phyloP scores from a whole-genome alignment of 1,139 yeast species.

The Yamadazyma spencermartinsiae region DNA sequence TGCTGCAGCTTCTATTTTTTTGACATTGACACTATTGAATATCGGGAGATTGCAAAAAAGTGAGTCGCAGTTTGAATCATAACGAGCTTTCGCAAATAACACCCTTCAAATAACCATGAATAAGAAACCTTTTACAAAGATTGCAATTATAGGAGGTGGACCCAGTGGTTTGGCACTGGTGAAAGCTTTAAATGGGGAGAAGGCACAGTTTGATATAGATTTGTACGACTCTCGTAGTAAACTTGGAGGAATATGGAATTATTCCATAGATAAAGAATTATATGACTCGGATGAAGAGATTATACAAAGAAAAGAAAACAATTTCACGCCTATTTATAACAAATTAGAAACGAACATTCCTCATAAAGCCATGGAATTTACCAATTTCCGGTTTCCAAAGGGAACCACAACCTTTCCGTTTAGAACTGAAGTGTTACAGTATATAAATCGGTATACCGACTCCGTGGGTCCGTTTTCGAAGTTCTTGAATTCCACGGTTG shows the following conservation, averaged over 20 bases:
- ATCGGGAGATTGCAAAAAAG: too few species aligned
- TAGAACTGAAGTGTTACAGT: constrained; percentile 38
- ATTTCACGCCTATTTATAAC: constrained; percentile 47
- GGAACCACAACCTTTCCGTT: constrained; percentile 33
- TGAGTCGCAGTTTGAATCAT: too few species aligned
- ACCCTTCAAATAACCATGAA: too few species aligned
- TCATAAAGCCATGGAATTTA: constrained; percentile 44
- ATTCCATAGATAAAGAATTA: constrained; percentile 26
- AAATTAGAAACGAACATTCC: constrained; percentile 49
- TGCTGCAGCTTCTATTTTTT: too few species aligned
- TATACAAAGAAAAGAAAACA: constrained; percentile 24
- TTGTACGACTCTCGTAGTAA: constrained; percentile 42
- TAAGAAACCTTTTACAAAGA: too few species aligned
- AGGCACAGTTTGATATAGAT: constrained; percentile 34
- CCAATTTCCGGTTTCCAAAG: constrained; percentile 34
- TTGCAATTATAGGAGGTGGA: constrained; percentile 55
- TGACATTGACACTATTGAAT: too few species aligned
- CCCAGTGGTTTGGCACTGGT: constrained; percentile 53
- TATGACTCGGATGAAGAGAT: constrained; percentile 26
- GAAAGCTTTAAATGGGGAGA: constrained; percentile 45
- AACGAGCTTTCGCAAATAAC: too few species aligned
- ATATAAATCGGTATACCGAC: constrained; percentile 31
- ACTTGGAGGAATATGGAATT: constrained; percentile 55
- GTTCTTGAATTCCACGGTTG: constrained; percentile 6
- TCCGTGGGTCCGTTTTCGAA: constrained; percentile 25